A percentile compares a stretch with the other conserved stretches of the same genome.
Evolutionary conservation across 2,329 filamentous ascomycete species (phyloP).

Genomic region (Arthrobotrys entomopaga): DNA sequence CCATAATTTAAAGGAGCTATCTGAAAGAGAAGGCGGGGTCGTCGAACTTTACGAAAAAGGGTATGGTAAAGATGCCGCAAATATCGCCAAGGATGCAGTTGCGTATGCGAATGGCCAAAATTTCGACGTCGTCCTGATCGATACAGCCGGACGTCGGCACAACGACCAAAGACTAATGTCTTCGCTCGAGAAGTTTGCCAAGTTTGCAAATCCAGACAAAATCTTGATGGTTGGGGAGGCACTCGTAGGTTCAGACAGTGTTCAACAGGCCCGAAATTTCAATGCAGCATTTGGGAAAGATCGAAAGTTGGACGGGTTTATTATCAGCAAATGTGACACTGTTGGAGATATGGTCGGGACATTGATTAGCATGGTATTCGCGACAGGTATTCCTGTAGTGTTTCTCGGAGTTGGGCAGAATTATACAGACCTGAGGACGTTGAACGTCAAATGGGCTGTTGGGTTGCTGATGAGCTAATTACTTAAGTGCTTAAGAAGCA

Average conservation of each 20-base stretch:
- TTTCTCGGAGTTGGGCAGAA: conserved; percentile 73
- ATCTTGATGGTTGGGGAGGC: conserved; percentile 97
- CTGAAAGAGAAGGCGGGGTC: conserved; percentile 80
- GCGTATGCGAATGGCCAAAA: conserved; percentile 76
- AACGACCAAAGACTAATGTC: conserved; percentile 98
- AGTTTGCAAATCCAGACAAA: conserved; percentile 95
- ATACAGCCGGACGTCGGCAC: conserved; percentile 92
- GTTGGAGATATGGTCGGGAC: conserved; percentile 95
- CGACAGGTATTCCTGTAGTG: conserved; percentile 92
- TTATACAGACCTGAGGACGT: conserved; percentile 59
- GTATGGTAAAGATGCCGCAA: conserved; percentile 96
- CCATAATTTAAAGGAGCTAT: conserved; percentile 89
- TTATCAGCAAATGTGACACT: conserved; percentile 98
- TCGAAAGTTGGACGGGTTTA: conserved; percentile 89
- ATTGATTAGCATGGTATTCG: conserved; percentile 95
- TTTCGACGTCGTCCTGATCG: conserved; percentile 95
- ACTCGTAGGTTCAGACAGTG: conserved; percentile 92
- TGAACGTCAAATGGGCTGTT: conserved; percentile 59
- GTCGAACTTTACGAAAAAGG: conserved; percentile 97
- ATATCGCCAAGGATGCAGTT: conserved; percentile 95
- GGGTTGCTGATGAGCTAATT: conserved; percentile 57
- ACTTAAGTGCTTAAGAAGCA: too few relatives aligned
- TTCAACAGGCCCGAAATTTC: conserved; percentile 96
- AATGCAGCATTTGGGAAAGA: conserved; percentile 87
- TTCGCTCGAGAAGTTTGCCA: conserved; percentile 94